phyloP scores from a whole-genome alignment of 805 yeast genomes.

The Wickerhamiella australiensis region DNA sequence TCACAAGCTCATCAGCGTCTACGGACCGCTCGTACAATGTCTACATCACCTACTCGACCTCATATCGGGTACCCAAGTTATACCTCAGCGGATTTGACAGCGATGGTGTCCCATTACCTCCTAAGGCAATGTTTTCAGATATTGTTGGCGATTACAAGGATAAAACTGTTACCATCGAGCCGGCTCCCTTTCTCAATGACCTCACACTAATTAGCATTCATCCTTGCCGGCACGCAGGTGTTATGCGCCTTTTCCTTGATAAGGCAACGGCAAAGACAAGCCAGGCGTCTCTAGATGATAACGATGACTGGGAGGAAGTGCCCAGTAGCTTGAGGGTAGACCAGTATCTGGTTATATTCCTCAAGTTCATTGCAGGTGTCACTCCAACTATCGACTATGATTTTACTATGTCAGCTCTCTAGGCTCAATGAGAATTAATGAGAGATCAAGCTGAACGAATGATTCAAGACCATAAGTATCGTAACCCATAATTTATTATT shows the following conservation, averaged over 20 bases:
- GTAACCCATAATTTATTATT: background rate
- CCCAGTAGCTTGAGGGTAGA: constrained; percentile 61
- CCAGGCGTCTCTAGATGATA: constrained; percentile 22
- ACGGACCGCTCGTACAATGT: constrained; percentile 46
- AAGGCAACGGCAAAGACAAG: constrained; percentile 40
- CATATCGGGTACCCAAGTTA: constrained; percentile 91
- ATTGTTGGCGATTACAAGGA: constrained; percentile 83
- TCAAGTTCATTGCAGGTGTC: constrained; percentile 91
- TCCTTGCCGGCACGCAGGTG: constrained; percentile 91
- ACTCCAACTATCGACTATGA: constrained; percentile 97
- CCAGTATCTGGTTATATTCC: constrained; percentile 76
- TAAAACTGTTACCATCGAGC: constrained; percentile 92
- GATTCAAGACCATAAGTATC: too few species aligned
- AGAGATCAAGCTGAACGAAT: too few species aligned
- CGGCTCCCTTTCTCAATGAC: constrained; percentile 68
- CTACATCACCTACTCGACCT: constrained; percentile 84
- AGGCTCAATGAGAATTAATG: too few species aligned
- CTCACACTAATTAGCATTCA: constrained; percentile 78
- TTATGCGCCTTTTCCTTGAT: constrained; percentile 78
- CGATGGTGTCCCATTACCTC: constrained; percentile 75
- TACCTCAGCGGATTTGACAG: constrained; percentile 77
- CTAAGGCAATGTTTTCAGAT: constrained; percentile 89
- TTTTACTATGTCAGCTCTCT: constrained; percentile 89
- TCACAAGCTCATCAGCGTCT: background rate
- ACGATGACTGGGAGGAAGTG: constrained; percentile 50